Percentiles rank a stretch among this genome's conserved stretches.
These are phyloP conservation scores for Phialemoniopsis sp. DNA, from an alignment of 2,329 filamentous ascomycete species.

Conservation along the genomic window DNA sequence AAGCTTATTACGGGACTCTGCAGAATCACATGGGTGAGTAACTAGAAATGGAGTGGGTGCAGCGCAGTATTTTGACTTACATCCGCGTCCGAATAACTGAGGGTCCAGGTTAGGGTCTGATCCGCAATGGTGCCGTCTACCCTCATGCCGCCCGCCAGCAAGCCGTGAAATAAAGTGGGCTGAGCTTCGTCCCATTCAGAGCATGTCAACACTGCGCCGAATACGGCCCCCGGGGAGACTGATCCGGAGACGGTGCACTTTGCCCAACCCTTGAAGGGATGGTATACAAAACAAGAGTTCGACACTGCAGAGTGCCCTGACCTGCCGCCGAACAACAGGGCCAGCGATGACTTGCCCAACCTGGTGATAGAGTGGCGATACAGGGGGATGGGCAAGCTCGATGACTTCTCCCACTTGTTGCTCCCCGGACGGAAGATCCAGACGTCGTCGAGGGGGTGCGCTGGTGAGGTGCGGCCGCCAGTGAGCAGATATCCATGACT, in stretches of 20 bases:
- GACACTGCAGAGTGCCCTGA: slow-evolving; percentile 41
- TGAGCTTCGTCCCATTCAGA: slow-evolving; percentile 10
- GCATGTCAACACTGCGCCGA: slow-evolving; percentile 36
- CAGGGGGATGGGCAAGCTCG: slow-evolving; percentile 64
- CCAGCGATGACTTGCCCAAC: slow-evolving; percentile 41
- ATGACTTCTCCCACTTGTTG: slow-evolving; percentile 56
- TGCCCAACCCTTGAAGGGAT: slow-evolving; percentile 41
- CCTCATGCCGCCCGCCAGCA: slow-evolving; percentile 70
- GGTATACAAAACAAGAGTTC: slow-evolving; percentile 49
- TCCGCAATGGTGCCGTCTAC: slow-evolving; percentile 57
- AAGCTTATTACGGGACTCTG: slow-evolving; percentile 22
- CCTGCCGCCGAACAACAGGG: slow-evolving; percentile 61
- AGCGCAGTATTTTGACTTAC: slow-evolving; percentile 21
- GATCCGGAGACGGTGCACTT: slow-evolving; percentile 31
- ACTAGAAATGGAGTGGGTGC: neutral
- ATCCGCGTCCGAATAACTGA: slow-evolving; percentile 33
- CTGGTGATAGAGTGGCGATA: slow-evolving; percentile 69
- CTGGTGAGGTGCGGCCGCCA: slow-evolving; percentile 77
- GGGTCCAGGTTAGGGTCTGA: slow-evolving; percentile 62
- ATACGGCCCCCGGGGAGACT: slow-evolving; percentile 28
- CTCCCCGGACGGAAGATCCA: slow-evolving; percentile 63
- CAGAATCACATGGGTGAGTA: no score
- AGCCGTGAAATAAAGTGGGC: slow-evolving; percentile 43
- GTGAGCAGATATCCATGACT: slow-evolving; percentile 57
- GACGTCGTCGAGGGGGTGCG: slow-evolving; percentile 64